These are phyloP conservation scores for Rhytidiadelphus loreus DNA, from an alignment of 225 moss, liverwort and hornwort species.

Conservation along the genomic window DNA sequence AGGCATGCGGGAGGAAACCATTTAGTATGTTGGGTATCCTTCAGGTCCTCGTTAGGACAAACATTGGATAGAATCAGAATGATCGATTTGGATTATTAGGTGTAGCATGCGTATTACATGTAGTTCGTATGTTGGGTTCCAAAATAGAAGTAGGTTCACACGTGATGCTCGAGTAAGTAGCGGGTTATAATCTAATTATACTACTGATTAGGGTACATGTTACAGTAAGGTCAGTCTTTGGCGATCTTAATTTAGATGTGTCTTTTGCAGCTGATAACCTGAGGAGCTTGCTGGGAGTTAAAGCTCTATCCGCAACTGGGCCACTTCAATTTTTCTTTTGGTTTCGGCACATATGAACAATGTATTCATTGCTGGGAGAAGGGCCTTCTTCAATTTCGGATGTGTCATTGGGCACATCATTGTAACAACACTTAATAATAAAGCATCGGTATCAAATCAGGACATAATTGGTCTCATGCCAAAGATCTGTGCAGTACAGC, in stretches of 20 bases:
- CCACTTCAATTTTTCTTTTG: background rate
- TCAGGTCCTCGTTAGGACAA: background rate
- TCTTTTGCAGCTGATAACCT: constrained; percentile 7
- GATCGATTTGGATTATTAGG: background rate
- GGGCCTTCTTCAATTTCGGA: background rate
- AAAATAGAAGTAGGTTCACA: background rate
- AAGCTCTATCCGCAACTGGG: background rate
- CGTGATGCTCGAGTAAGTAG: background rate
- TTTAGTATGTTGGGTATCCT: background rate
- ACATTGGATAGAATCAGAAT: background rate
- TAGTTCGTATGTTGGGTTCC: background rate
- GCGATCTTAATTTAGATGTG: background rate
- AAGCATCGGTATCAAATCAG: background rate
- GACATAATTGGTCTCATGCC: background rate
- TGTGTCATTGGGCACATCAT: background rate
- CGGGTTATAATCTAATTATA: background rate
- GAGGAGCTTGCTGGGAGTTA: background rate
- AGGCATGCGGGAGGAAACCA: background rate
- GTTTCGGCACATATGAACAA: background rate
- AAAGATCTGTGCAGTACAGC: background rate
- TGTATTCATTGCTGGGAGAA: background rate
- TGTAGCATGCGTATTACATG: background rate
- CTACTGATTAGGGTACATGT: background rate
- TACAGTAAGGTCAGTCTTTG: background rate
- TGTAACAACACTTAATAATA: constrained; percentile 5